phyloP scores from a whole-genome alignment of 805 yeast genomes.

The Yamadazyma phyllophila region DNA sequence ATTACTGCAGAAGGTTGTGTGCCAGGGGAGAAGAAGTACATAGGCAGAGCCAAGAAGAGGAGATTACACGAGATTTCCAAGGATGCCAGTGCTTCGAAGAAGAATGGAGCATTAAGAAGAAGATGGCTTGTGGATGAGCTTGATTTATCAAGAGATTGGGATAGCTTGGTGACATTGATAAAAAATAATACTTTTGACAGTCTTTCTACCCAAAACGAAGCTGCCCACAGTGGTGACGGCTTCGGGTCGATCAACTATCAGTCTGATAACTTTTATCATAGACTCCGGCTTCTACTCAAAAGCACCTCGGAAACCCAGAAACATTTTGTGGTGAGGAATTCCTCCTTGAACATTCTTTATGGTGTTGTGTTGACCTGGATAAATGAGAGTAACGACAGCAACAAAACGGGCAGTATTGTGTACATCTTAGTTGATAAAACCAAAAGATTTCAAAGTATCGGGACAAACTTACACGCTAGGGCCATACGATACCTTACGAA shows the following conservation, averaged over 20 bases:
- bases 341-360: conserved; percentile 51
- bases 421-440: conserved; percentile 52
- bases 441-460: conserved; percentile 54
- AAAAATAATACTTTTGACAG: conserved; percentile 33
- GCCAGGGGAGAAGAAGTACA: conserved; percentile 50
- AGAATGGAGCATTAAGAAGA: conserved; percentile 28
- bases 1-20: conserved; percentile 50
- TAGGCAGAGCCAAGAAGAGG: conserved; percentile 24
- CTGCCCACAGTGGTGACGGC: conserved; percentile 10
- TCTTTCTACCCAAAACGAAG: conserved; percentile 18
- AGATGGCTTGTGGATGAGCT: conserved; percentile 61
- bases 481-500: conserved; percentile 49
- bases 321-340: conserved; percentile 57
- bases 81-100: conserved; percentile 6
- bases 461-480: conserved; percentile 50
- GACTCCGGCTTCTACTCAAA: conserved; percentile 30
- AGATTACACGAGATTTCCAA: conserved; percentile 9
- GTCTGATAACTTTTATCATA: conserved; percentile 26
- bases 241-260: conserved; percentile 20
- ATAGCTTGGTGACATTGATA: conserved; percentile 44
- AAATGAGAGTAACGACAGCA: conserved; percentile 20
- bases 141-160: conserved; percentile 48
- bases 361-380: conserved; percentile 58
- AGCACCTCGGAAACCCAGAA: conserved; percentile 31
- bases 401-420: conserved; percentile 42